Evolutionary conservation across 768 basidiomycete genomes (phyloP), one percentile per base, ranked within the genome.

Genomic region (Grammothele lineata): DNA sequence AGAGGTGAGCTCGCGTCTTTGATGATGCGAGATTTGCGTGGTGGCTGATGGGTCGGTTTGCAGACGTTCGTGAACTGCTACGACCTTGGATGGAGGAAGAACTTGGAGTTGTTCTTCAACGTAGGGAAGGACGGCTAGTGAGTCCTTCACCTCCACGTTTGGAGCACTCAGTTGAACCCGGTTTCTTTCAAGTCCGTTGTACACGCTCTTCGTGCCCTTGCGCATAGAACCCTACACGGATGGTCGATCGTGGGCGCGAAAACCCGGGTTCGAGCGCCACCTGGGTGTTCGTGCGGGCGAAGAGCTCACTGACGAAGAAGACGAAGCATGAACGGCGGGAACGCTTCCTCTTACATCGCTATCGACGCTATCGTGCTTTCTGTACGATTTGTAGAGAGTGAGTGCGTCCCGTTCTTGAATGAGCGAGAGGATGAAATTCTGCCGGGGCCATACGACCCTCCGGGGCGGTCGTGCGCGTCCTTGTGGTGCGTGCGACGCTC

Each of bases 371-470:
- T 43, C 21, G 33, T 36, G 35, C 36, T 33, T 38, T 36, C 12
- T 37, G 32, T 50, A 21, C 17, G 7, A 19, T 40, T 23, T 14
- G 9, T 33, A 38, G 19, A 42, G n/a, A 23, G 51, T 48, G 39
- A 44, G 51, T 8, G 3, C 23, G 4, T 36, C 25, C 15, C 11
- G 5, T 2, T 10, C 15, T 26, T 4, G 8, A 30, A 21, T 24
- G n/a, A n/a, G n/a, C 6, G 5, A 10, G 4, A 59, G 68, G 85
- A 87, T 83, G 85, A 83, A 50, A 80, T 54, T 56, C 57, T 72
- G 81, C 86, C 87, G 87, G 86, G 87, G 87, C 87, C 87, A 89
- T 82, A 86, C 80, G 87, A 88, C 81, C 57, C 83, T 84, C 72
- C 63, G 67, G 60, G 65, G 62, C 57, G 55, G 57, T 50, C 36